Percentiles rank a stretch among this genome's conserved stretches.
phyloP scores from a whole-genome alignment of 2,329 filamentous ascomycete species.

The Nectriaceae sp. region DNA sequence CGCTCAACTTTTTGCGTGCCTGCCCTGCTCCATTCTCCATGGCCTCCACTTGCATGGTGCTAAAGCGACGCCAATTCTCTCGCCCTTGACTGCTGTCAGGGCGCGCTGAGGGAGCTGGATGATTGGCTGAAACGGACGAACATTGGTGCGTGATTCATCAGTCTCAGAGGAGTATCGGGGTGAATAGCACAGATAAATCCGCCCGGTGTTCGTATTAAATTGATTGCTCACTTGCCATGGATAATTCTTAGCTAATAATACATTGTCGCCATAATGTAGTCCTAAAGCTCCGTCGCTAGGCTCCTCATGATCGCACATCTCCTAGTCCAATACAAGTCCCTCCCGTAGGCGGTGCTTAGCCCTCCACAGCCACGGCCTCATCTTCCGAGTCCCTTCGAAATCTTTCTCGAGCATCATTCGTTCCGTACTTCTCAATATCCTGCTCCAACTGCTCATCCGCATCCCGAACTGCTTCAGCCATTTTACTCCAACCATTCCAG shows the following conservation, averaged over 20 bases:
- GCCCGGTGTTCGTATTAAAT: neutral
- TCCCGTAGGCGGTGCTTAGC: neutral
- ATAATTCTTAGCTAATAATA: neutral
- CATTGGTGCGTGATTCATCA: neutral
- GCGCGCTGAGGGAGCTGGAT: neutral
- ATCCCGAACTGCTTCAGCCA: slow-evolving; percentile 29
- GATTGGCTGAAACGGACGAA: neutral
- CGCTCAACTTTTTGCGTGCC: neutral
- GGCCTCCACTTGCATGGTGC: no score
- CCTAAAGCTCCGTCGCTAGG: neutral
- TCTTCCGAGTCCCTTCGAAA: neutral
- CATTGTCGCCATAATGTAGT: neutral
- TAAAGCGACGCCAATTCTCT: neutral
- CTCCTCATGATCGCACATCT: neutral
- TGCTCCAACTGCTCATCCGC: slow-evolving; percentile 27
- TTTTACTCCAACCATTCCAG: slow-evolving; percentile 32
- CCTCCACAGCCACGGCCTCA: neutral
- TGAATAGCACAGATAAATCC: neutral
- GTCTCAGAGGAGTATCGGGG: neutral
- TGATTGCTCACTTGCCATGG: neutral
- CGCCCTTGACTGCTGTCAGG: neutral
- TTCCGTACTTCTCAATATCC: slow-evolving; percentile 23
- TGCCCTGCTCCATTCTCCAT: neutral
- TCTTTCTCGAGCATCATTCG: slow-evolving; percentile 10
- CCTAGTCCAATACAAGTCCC: no score